These are phyloP conservation scores for Saraca asoca DNA, from an alignment of 331 rosid species.

Conservation along the genomic window DNA sequence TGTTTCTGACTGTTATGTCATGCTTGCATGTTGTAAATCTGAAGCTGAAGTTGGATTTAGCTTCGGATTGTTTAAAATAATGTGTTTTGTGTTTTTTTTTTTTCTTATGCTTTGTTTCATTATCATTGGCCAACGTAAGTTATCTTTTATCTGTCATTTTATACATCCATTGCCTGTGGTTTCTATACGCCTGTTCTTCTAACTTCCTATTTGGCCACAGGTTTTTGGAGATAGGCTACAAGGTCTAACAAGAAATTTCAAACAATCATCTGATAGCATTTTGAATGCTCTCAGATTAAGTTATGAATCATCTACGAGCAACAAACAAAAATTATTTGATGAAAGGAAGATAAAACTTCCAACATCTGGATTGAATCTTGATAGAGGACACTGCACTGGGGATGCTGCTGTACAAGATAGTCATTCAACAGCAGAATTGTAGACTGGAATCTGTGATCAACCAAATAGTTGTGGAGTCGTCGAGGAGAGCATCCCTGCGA, in stretches of 20 bases:
- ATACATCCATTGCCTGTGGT: constrained; percentile 40
- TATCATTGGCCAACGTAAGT: constrained; percentile 96
- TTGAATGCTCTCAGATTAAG: constrained; percentile 67
- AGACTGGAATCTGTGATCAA: constrained; percentile 31
- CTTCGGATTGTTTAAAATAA: too few species aligned
- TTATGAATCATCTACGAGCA: constrained; percentile 40
- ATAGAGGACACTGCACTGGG: constrained; percentile 37
- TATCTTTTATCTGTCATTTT: constrained; percentile 41
- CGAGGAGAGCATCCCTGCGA: constrained; percentile 33
- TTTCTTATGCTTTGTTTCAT: too few species aligned
- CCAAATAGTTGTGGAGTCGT: constrained; percentile 39
- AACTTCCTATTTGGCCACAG: constrained; percentile 51
- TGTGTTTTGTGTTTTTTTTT: too few species aligned
- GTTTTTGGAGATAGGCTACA: constrained; percentile 73
- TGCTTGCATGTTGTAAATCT: too few species aligned
- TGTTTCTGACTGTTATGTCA: too few species aligned
- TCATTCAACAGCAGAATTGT: constrained; percentile 32
- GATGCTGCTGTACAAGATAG: constrained; percentile 25
- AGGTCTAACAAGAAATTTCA: constrained; percentile 68
- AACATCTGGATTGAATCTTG: constrained; percentile 30
- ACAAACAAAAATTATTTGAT: constrained; percentile 28
- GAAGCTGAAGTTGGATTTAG: too few species aligned
- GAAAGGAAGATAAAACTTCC: constrained; percentile 34
- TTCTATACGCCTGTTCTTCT: constrained; percentile 47
- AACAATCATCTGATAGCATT: constrained; percentile 75